Percentiles rank a stretch among this genome's conserved stretches.
phyloP scores from a whole-genome alignment of 73 alveolate species.

The Symbiodinium pilosum region DNA sequence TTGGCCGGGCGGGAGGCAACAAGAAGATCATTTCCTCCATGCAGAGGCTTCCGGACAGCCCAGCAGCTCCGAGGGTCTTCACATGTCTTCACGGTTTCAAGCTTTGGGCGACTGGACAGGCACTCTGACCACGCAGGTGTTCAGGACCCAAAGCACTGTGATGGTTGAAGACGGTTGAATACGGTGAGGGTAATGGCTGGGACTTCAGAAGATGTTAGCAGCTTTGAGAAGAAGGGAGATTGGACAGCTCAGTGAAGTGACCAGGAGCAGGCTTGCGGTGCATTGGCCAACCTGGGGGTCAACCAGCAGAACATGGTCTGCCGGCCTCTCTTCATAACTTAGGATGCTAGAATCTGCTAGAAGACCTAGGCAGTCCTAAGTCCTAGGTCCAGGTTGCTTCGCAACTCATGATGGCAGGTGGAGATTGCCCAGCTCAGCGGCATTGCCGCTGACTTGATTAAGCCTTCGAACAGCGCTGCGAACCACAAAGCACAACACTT shows the following conservation, averaged over 20 bases:
- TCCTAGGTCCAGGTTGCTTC: too few relatives aligned
- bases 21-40: constrained; percentile 57
- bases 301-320: constrained; percentile 62
- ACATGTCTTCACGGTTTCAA: too few relatives aligned
- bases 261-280: constrained; percentile 91
- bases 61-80: too few relatives aligned
- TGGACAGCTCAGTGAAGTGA: too few relatives aligned
- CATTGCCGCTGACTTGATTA: neutral
- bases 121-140: constrained; percentile 85
- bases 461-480: neutral
- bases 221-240: too few relatives aligned
- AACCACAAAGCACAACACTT: neutral
- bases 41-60: neutral
- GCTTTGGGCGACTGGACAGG: neutral
- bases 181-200: too few relatives aligned
- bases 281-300: constrained; percentile 71
- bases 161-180: too few relatives aligned
- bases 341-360: too few relatives aligned
- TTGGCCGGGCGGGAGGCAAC: constrained; percentile 88
- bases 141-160: constrained; percentile 13
- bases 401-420: constrained; percentile 5
- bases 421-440: constrained; percentile 86
- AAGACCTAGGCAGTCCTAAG: too few relatives aligned
- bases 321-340: too few relatives aligned
- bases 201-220: too few relatives aligned